Conservation (phyloP, 2,329 filamentous ascomycete genomes). For the Teratosphaeriaceae sp. region DNA sequence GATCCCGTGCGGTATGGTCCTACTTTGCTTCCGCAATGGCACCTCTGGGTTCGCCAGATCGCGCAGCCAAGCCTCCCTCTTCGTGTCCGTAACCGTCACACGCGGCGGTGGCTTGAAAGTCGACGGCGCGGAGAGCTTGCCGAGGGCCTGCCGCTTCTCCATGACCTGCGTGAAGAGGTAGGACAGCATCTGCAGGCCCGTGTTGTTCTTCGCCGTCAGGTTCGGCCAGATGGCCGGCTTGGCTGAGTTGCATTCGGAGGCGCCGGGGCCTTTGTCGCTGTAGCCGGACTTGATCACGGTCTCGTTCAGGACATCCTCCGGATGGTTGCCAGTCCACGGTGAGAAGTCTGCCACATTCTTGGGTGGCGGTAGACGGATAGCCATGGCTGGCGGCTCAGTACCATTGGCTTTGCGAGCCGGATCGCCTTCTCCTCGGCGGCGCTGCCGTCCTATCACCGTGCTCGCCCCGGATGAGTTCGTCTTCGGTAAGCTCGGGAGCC, state of each 20-base stretch:
- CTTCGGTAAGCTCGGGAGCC: slow-evolving; percentile 18
- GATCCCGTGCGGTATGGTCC: slow-evolving; percentile 93
- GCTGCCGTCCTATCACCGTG: slow-evolving; percentile 4
- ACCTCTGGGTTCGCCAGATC: slow-evolving; percentile 83
- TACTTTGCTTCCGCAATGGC: slow-evolving; percentile 74
- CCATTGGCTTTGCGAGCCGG: slow-evolving; percentile 24
- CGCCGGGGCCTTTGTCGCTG: slow-evolving; percentile 61
- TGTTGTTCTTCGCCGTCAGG: slow-evolving; percentile 68
- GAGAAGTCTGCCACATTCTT: slow-evolving; percentile 65
- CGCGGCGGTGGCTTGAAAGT: slow-evolving; percentile 94
- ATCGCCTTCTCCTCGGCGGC: slow-evolving; percentile 12
- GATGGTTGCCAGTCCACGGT: slow-evolving; percentile 79
- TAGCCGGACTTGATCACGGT: slow-evolving; percentile 75
- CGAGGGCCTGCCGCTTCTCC: slow-evolving; percentile 70
- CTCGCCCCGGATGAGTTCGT: slow-evolving; percentile 5
- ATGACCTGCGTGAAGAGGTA: slow-evolving; percentile 75
- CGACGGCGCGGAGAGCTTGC: slow-evolving; percentile 68
- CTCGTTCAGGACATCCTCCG: slow-evolving; percentile 84
- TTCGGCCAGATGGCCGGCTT: slow-evolving; percentile 65
- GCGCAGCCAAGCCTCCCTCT: slow-evolving; percentile 85
- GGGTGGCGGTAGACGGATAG: slow-evolving; percentile 33
- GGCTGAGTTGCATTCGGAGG: slow-evolving; percentile 71
- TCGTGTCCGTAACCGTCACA: slow-evolving; percentile 92
- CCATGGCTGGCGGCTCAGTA: slow-evolving; percentile 31
- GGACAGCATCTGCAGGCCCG: slow-evolving; percentile 70